Evolutionary conservation across 768 basidiomycete genomes (phyloP).

Genomic region (Gymnopilus junonius): DNA sequence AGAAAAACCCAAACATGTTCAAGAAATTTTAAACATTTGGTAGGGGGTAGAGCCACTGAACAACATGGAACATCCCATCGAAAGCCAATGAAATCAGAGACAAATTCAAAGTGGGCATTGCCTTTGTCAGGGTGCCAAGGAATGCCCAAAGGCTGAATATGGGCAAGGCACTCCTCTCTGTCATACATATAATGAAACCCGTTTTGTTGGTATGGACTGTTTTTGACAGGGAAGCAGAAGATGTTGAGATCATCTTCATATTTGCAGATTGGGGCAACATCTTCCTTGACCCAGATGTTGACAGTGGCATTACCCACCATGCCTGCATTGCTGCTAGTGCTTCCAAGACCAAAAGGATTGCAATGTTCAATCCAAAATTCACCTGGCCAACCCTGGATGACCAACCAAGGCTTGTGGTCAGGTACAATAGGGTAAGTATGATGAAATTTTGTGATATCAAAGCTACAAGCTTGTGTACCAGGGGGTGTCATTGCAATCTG

Average conservation of each 20-base stretch:
- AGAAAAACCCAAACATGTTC: neutral
- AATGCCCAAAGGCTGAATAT: conserved; percentile 6
- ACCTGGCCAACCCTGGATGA: conserved; percentile 25
- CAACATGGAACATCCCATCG: neutral
- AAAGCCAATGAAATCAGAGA: neutral
- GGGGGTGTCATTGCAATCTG: conserved; percentile 32
- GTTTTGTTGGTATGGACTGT: conserved; percentile 6
- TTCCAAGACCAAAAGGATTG: conserved; percentile 31
- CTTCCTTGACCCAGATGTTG: conserved; percentile 20
- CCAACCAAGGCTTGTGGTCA: conserved; percentile 37
- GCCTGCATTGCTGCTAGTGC: conserved; percentile 35
- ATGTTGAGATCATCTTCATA: conserved; percentile 12
- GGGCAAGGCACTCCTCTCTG: conserved; percentile 6
- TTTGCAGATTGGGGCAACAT: conserved; percentile 6
- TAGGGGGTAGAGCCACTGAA: neutral
- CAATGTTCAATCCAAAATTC: conserved; percentile 36
- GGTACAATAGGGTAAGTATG: conserved; percentile 36
- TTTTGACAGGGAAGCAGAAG: conserved; percentile 23
- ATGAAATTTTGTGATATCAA: too few relatives aligned
- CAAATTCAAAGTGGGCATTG: neutral
- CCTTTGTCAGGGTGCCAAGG: neutral
- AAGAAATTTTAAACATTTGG: neutral
- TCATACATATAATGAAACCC: conserved; percentile 26
- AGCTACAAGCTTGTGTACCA: conserved; percentile 30
- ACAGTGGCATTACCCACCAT: conserved; percentile 31